phyloP scores from a whole-genome alignment of 805 yeast species.

The Candida corydali region DNA sequence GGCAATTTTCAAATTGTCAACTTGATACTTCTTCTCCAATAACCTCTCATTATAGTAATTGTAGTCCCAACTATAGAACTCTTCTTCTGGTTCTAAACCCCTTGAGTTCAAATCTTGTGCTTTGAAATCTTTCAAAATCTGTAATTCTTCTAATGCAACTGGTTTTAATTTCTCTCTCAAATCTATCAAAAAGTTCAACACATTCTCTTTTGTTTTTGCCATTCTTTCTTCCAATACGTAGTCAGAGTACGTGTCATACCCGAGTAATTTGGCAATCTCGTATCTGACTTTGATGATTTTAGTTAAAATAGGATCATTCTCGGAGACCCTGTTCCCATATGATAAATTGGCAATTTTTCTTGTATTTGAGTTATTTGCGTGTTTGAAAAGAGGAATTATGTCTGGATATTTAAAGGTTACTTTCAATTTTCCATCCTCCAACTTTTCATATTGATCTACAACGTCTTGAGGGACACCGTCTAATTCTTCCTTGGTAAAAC shows the following conservation, averaged over 20 bases:
- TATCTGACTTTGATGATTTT: conserved; percentile 61
- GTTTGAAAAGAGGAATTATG: conserved; percentile 69
- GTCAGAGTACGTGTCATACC: conserved; percentile 66
- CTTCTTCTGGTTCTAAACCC: conserved; percentile 37
- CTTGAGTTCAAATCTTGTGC: conserved; percentile 44
- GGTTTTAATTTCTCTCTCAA: conserved; percentile 56
- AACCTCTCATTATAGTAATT: conserved; percentile 61
- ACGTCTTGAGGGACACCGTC: conserved; percentile 71
- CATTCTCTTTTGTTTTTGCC: conserved; percentile 68
- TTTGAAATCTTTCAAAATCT: conserved; percentile 48
- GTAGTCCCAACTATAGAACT: conserved; percentile 67
- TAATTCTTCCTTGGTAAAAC: conserved; percentile 61
- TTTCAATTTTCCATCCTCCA: conserved; percentile 40
- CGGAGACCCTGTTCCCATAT: conserved; percentile 63
- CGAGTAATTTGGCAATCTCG: conserved; percentile 58
- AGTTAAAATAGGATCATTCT: conserved; percentile 57
- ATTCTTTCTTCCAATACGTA: conserved; percentile 71
- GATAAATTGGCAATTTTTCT: conserved; percentile 64
- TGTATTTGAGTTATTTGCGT: conserved; percentile 60
- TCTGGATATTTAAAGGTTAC: conserved; percentile 85
- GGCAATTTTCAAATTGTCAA: conserved; percentile 66
- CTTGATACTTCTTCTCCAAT: conserved; percentile 64
- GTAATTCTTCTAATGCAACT: conserved; percentile 53
- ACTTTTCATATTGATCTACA: conserved; percentile 52
- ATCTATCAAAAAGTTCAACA: conserved; percentile 58